Evolutionary conservation across 176 grass and related monocot genomes (phyloP).

Genomic region (Rhipidocladum racemiflorum): DNA sequence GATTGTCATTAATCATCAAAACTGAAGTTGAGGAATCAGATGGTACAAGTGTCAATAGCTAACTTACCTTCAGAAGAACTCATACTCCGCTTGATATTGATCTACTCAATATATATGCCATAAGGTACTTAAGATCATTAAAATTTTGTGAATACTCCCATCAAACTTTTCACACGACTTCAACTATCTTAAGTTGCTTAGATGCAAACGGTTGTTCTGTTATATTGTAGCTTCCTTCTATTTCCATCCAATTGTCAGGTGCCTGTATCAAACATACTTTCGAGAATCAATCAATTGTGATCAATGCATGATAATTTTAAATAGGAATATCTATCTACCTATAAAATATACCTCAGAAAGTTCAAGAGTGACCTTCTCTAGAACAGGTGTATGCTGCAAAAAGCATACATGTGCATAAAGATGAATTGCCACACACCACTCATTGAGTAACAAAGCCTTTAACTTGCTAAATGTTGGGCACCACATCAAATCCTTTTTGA

Average conservation of each 20-base stretch:
- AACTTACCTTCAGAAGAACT: constrained; percentile 8
- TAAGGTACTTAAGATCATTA: neutral
- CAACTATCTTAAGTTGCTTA: constrained; percentile 10
- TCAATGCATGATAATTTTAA: neutral
- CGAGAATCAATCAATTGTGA: neutral
- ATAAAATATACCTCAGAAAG: neutral
- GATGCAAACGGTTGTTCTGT: neutral
- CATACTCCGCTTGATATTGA: neutral
- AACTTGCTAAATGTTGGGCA: no score
- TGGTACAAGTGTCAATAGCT: no score
- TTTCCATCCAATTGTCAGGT: neutral
- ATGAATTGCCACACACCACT: no score
- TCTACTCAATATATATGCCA: constrained; percentile 18
- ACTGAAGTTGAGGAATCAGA: no score
- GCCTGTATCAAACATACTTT: neutral
- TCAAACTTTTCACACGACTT: constrained; percentile 29
- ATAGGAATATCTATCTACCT: neutral
- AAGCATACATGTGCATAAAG: no score
- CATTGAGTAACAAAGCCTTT: no score
- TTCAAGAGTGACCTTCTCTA: no score
- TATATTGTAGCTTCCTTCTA: neutral
- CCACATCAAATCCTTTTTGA: no score
- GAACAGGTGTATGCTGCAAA: no score
- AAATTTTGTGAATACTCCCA: neutral
- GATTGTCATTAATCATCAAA: no score